Base-by-base conservation (phyloP, 2,329 filamentous ascomycete genomes). In the Harringtonia lauricola region DNA sequence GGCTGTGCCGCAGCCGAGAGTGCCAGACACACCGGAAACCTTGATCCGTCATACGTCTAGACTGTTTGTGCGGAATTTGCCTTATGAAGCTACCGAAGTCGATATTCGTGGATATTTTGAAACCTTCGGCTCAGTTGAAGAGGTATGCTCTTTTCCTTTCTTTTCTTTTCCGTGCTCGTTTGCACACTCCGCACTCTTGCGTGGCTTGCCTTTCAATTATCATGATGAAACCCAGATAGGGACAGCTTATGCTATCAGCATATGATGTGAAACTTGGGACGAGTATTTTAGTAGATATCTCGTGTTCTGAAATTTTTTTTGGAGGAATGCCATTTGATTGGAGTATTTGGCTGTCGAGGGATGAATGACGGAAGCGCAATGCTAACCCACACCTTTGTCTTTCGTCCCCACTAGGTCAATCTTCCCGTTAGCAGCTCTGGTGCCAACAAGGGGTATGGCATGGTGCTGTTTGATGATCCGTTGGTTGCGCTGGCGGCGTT, bases 231-330 rank as follows among this genome's bases (percentile, higher is more conserved):
- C 78, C 77, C 84, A 84, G 92, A 96, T 96, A 96, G 92, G 92
- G 92, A 96, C 92, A 96, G 80, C 90, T 88, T 85, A 95, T 90
- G 84, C 84, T 72, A n/a, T 24, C 56, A 68, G 86, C 85, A 87
- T 72, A 71, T 96, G 89, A 94, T 89, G 85, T 79, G 72, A 87
- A 74, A 65, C 68, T 47, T 79, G 81, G 83, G 82, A 81, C 88
- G 81, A 86, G 76, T 84, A 92, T 95, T 94, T 95, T 98, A 95
- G 92, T 98, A 98, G 90, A 96, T 95, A 86, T 86, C 84, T 89
- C 81, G 87, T 83, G 66, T 70, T 76, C 87, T 92, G 83, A 89
- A 37, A 28, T 39, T 26, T 29, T 31, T 21, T 12, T 18, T 26
- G n/a, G 8, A 31, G 28, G 28, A 38, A 42, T 36, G 41, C 37